Percentiles rank a stretch among this genome's conserved stretches.
Conservation (phyloP, 257 asterid species). For the Paraleonurus japonicus region DNA sequence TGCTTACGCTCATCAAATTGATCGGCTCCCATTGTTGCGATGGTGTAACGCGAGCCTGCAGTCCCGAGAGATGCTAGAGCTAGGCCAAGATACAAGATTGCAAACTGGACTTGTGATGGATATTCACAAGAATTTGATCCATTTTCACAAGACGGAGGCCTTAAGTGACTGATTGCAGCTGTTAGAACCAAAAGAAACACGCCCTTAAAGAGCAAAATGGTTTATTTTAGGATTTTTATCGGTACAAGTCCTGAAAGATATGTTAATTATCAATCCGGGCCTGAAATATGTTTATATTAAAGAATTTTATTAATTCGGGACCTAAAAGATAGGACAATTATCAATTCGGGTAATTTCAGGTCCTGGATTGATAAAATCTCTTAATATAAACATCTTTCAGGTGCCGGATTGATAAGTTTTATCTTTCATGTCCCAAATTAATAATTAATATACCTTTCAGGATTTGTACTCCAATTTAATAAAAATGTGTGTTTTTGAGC, state of each 20-base stretch:
- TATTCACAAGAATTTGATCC: constrained; percentile 38
- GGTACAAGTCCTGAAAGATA: too few species aligned
- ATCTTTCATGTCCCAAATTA: too few species aligned
- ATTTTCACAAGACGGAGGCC: constrained; percentile 49
- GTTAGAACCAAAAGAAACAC: constrained; percentile 41
- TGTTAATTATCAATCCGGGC: too few species aligned
- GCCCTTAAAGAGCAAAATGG: constrained; percentile 41
- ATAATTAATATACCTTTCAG: too few species aligned
- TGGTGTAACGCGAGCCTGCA: constrained; percentile 63
- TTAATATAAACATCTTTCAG: too few species aligned
- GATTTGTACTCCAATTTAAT: too few species aligned
- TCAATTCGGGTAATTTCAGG: too few species aligned
- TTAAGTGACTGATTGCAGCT: constrained; percentile 39
- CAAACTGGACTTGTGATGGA: constrained; percentile 48
- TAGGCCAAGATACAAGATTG: constrained; percentile 47
- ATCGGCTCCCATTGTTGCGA: constrained; percentile 72
- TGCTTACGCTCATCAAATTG: constrained; percentile 47
- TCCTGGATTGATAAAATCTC: too few species aligned
- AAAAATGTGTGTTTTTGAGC: neutral
- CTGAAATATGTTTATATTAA: too few species aligned
- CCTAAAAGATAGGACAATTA: too few species aligned
- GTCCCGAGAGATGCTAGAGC: constrained; percentile 51
- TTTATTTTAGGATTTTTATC: neutral
- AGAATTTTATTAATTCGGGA: too few species aligned
- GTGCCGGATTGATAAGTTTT: too few species aligned